Percentiles rank a stretch among this genome's conserved stretches.
Conservation (phyloP, 176 grass and related monocot genomes). For the Dactylis glomerata region DNA sequence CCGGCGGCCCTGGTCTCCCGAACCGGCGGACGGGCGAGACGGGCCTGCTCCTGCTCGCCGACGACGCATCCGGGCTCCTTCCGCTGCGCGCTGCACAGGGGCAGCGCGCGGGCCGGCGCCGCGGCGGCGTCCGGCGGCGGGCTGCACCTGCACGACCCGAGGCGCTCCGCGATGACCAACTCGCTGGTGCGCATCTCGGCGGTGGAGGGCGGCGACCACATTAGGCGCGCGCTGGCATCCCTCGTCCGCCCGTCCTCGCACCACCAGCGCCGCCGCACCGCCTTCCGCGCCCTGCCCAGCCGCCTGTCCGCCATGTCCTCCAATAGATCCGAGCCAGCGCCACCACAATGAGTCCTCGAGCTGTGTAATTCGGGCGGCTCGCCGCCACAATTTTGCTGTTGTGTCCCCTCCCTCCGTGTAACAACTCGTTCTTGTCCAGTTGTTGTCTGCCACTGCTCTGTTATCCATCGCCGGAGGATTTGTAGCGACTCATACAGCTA, state of each 20-base stretch:
- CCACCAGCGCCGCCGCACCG: constrained; percentile 31
- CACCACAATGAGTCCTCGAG: background rate
- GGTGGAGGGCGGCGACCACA: constrained; percentile 55
- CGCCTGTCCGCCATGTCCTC: constrained; percentile 45
- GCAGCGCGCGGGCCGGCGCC: background rate
- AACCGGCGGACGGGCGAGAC: background rate
- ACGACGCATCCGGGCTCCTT: constrained; percentile 72
- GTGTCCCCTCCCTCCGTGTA: background rate
- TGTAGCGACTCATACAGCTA: background rate
- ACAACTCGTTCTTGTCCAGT: background rate
- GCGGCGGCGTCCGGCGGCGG: constrained; percentile 1
- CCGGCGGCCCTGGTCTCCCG: background rate
- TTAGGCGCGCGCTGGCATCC: constrained; percentile 48
- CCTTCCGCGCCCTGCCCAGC: constrained; percentile 47
- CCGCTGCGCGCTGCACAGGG: constrained; percentile 57
- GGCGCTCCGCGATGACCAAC: constrained; percentile 57
- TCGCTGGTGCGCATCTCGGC: constrained; percentile 57
- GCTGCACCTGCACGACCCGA: constrained; percentile 14
- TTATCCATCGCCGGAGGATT: background rate
- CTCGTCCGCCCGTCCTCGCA: constrained; percentile 55
- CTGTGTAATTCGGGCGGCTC: background rate
- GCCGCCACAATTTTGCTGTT: background rate
- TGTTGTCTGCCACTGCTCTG: background rate
- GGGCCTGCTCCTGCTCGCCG: constrained; percentile 57
- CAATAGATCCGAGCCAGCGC: background rate